phyloP scores from a whole-genome alignment of 805 yeast species.

The Metschnikowia continentalis region DNA sequence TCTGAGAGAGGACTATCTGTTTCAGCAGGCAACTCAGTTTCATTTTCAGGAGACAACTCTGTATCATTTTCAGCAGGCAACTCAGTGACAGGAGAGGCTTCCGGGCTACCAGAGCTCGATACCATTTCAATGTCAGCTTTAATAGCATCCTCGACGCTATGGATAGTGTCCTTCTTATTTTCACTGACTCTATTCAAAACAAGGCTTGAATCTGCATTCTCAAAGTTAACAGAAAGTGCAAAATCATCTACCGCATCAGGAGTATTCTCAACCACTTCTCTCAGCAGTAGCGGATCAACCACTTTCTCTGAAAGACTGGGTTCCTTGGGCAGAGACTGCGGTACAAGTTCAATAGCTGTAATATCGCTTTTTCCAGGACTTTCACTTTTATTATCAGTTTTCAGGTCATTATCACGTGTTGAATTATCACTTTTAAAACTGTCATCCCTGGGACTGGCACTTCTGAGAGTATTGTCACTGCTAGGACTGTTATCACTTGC shows the following conservation, averaged over 20 bases:
- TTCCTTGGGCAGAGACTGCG: constrained; percentile 5
- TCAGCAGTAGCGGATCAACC: not conserved
- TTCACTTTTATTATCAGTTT: not conserved
- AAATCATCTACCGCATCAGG: not conserved
- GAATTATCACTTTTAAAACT: too few relatives aligned
- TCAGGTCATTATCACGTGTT: too few relatives aligned
- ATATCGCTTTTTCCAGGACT: not conserved
- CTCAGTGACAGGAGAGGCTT: not conserved
- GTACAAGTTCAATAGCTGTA: not conserved
- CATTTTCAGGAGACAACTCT: not conserved
- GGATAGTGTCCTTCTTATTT: not conserved
- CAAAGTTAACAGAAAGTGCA: not conserved
- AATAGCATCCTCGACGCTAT: not conserved
- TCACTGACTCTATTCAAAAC: not conserved
- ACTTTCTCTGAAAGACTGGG: not conserved
- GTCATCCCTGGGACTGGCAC: too few relatives aligned
- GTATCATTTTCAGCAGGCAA: not conserved
- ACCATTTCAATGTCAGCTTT: not conserved
- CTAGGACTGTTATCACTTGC: not conserved
- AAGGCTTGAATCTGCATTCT: not conserved
- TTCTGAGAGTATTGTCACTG: too few relatives aligned
- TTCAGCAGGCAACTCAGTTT: not conserved
- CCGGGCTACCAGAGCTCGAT: not conserved
- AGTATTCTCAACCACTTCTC: not conserved
- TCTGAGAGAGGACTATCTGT: not conserved